Evolutionary conservation across 768 basidiomycete genomes (phyloP).

Genomic region (Rhizopogon vinicolor): DNA sequence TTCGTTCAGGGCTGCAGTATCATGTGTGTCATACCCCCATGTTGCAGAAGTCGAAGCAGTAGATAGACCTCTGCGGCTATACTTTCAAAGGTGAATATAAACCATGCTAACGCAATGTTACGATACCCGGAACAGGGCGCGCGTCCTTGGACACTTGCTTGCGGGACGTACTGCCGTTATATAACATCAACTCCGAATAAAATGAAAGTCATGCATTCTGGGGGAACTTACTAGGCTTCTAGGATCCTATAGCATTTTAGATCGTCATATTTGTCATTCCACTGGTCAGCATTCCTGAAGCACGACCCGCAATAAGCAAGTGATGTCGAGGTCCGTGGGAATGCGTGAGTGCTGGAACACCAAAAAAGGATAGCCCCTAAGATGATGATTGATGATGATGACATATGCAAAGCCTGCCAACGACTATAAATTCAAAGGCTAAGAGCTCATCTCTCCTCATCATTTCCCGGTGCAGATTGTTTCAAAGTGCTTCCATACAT

Average conservation of each 20-base stretch:
- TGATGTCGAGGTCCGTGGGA: slow-evolving; percentile 9
- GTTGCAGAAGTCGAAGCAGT: not conserved
- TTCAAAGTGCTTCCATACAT: not conserved
- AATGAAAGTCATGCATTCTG: not conserved
- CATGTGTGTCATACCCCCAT: not conserved
- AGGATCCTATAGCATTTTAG: not conserved
- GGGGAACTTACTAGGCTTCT: too few species aligned
- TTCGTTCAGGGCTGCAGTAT: not conserved
- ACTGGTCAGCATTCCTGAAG: not conserved
- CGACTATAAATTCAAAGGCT: slow-evolving; percentile 14
- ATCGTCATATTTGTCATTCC: not conserved
- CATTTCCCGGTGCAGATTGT: not conserved
- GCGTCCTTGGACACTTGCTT: not conserved
- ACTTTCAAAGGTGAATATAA: not conserved
- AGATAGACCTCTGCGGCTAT: not conserved
- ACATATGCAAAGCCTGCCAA: not conserved
- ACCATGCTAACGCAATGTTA: not conserved
- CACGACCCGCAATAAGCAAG: not conserved
- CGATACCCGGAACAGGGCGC: not conserved
- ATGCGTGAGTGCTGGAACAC: slow-evolving; percentile 18
- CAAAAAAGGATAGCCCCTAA: slow-evolving; percentile 16
- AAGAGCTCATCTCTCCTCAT: not conserved
- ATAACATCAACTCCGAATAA: not conserved
- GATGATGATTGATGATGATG: too few species aligned
- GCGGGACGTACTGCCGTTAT: too few species aligned